Evolutionary conservation across 169 alveolate species (phyloP), one percentile per base, ranked within the genome.

Genomic region (Cryptosporidium viatorum): DNA sequence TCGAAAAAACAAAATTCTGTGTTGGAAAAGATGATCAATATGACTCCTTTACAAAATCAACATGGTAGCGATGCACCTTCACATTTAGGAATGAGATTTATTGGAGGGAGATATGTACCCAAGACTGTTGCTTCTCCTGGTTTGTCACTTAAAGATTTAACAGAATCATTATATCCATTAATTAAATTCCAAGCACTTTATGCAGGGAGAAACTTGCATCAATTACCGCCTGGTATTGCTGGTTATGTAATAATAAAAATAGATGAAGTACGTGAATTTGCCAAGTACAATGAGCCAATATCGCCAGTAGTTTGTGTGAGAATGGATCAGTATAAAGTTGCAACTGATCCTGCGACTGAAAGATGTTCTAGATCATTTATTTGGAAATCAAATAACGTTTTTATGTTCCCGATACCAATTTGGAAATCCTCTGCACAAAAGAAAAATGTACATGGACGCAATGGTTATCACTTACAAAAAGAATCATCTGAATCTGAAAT

Each of bases 51-150:
- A 45, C 89, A 80, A 60, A 62, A 58, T 29, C 89, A 80, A 62
- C 89, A 80, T 80, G 89, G 89, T 10, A 80, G 89, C 62, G 89
- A 80, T 80, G 89, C 89, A 39, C 89, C 89, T 37, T 62, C 89
- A 8, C 89, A 80, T 18, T 43, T 80, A 29, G 89, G 89, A 8
- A 80, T 80, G 89, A 80, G 89, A 62, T 80, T 80, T 18, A 80
- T 80, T 14, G 89, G 80, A 31, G 89, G 89, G 10, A 80, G 89
- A 80, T 80, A 80, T 45, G 89, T 80, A n/a, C 89, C 89, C 6
- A 80, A 80, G 35, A 80, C 89, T 41, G 89, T 80, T 43, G 50
- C 62, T n/a, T 80, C 89, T 21, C 89, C 89, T 7, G 89, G 89
- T 5, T 45, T 80, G 26, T 80, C 89, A 60, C 50, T 80, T 9